Conservation (phyloP, 2,329 filamentous ascomycete species). For the Fusarium guadeloupense region DNA sequence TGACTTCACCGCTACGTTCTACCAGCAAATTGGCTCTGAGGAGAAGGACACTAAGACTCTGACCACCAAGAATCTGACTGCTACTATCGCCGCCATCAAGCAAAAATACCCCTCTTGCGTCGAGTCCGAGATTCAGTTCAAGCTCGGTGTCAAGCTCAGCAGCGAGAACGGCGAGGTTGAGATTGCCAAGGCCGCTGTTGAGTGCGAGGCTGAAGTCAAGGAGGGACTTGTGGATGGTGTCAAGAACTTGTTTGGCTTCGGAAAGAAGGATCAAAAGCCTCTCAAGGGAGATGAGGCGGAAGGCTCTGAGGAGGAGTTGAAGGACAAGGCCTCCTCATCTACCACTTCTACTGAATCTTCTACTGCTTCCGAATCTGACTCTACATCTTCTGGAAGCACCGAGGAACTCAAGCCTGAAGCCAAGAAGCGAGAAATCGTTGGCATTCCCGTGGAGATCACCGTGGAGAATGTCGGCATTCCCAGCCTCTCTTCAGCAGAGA, state of each 20-base stretch:
- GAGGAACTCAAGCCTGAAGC: slow-evolving; percentile 60
- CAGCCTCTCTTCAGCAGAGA: slow-evolving; percentile 58
- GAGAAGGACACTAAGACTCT: slow-evolving; percentile 73
- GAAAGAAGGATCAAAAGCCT: slow-evolving; percentile 81
- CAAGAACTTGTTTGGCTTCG: slow-evolving; percentile 95
- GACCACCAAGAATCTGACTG: slow-evolving; percentile 85
- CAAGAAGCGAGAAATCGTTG: slow-evolving; percentile 68
- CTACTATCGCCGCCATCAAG: slow-evolving; percentile 79
- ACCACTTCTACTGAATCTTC: slow-evolving; percentile 40
- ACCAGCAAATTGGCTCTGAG: slow-evolving; percentile 70
- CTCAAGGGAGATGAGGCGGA: slow-evolving; percentile 62
- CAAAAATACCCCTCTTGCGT: slow-evolving; percentile 78
- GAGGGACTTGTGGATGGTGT: slow-evolving; percentile 90
- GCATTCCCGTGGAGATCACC: slow-evolving; percentile 61
- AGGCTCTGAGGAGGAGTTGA: slow-evolving; percentile 51
- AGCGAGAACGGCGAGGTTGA: slow-evolving; percentile 81
- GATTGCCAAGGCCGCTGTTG: slow-evolving; percentile 77
- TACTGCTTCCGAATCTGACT: slow-evolving; percentile 46
- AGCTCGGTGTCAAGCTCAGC: slow-evolving; percentile 78
- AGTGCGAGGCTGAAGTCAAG: slow-evolving; percentile 86
- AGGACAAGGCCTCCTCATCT: slow-evolving; percentile 47
- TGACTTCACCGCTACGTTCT: slow-evolving; percentile 83
- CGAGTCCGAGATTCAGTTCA: slow-evolving; percentile 80
- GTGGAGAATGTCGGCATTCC: slow-evolving; percentile 62
- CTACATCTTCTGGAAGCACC: slow-evolving; percentile 57